These are phyloP conservation scores for Xylaria telfairii DNA, from an alignment of 495 filamentous ascomycete genomes.

Conservation along the genomic window DNA sequence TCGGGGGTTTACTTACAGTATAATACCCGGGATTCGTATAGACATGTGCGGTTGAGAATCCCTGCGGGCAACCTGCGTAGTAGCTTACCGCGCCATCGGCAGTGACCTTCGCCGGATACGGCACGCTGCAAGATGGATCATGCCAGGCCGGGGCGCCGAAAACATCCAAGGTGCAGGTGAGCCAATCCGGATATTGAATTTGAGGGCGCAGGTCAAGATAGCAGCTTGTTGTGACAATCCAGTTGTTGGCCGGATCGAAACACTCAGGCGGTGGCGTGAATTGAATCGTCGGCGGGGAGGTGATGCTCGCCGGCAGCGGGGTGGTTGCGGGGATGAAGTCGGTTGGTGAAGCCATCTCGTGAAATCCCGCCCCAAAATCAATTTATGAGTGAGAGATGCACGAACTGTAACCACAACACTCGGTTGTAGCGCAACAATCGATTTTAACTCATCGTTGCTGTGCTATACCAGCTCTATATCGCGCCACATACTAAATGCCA, in stretches of 20 bases:
- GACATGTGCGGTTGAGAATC: not conserved
- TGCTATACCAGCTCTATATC: not conserved
- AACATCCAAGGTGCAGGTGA: slow-evolving; percentile 8
- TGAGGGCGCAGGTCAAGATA: not conserved
- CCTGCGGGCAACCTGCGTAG: not conserved
- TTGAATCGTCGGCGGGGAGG: slow-evolving; percentile 4
- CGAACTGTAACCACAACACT: not conserved
- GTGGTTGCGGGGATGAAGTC: not conserved
- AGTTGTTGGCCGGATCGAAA: not conserved
- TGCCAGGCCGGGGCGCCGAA: slow-evolving; percentile 5
- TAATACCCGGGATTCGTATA: not conserved
- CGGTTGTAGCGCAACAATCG: not conserved
- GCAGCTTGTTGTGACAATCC: slow-evolving; percentile 18
- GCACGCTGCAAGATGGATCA: not conserved
- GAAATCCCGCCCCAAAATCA: not conserved
- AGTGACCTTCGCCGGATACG: not conserved
- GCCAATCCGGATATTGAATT: not conserved
- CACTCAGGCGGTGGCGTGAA: slow-evolving; percentile 13
- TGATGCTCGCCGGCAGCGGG: slow-evolving; percentile 5
- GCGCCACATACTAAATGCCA: not conserved
- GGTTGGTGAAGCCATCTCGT: slow-evolving; percentile 9
- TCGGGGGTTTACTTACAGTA: not conserved
- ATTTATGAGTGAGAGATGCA: not conserved
- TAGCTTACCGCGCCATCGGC: not conserved
- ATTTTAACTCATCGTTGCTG: not conserved